A percentile compares a stretch with the other conserved stretches of the same genome.
phyloP scores from a whole-genome alignment of 768 basidiomycete genomes.

The Rossbeevera mucosa region DNA sequence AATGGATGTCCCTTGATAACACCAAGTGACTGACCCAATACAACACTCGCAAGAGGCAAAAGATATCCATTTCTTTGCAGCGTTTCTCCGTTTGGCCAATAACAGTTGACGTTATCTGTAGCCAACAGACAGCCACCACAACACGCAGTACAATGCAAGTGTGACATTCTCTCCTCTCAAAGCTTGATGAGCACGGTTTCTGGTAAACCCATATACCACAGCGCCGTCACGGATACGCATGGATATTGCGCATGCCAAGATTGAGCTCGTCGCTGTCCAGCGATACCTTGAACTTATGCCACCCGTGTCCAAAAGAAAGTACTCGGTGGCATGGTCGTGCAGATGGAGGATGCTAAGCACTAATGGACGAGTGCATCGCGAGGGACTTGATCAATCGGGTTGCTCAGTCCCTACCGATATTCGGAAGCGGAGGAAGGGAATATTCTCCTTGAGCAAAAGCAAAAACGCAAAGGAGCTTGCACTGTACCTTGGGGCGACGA shows the following conservation, averaged over 20 bases:
- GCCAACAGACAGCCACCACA: constrained; percentile 80
- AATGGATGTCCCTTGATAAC: too few species aligned
- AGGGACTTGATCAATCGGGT: neutral
- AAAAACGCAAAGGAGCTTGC: constrained; percentile 3
- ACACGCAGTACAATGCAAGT: constrained; percentile 77
- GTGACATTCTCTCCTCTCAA: constrained; percentile 80
- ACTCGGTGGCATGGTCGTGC: constrained; percentile 44
- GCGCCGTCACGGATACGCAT: constrained; percentile 92
- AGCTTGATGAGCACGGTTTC: constrained; percentile 93
- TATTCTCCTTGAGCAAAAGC: neutral
- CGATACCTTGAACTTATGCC: constrained; percentile 87
- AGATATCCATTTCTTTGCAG: too few species aligned
- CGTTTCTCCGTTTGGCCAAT: constrained; percentile 6
- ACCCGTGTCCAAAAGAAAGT: constrained; percentile 52
- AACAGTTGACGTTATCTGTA: neutral
- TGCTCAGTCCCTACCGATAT: neutral
- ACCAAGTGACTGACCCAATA: too few species aligned
- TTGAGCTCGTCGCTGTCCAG: constrained; percentile 56
- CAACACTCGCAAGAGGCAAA: too few species aligned
- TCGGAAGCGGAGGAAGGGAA: neutral
- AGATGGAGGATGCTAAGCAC: too few species aligned
- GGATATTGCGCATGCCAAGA: constrained; percentile 83
- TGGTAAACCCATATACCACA: too few species aligned
- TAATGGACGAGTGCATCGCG: neutral
- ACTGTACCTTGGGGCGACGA: constrained; percentile 19